A percentile compares a stretch with the other conserved stretches of the same genome.
phyloP scores from a whole-genome alignment of 176 grass and related monocot species.

The Musa schizocarpa region DNA sequence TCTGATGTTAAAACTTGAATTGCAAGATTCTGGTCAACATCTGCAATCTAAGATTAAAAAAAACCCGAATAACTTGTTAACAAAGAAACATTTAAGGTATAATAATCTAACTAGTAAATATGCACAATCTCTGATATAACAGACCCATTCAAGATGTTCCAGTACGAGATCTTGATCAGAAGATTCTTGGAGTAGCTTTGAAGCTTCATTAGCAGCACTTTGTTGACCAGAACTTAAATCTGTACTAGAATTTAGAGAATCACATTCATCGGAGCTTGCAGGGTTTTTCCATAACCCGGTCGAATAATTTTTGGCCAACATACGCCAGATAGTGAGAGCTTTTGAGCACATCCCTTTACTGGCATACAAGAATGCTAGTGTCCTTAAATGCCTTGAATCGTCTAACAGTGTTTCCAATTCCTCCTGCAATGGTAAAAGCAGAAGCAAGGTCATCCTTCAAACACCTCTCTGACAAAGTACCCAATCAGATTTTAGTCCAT shows the following conservation, averaged over 20 bases:
- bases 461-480: no score
- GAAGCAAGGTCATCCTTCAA: constrained; percentile 20
- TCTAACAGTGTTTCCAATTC: constrained; percentile 90
- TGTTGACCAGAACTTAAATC: constrained; percentile 37
- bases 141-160: constrained; percentile 96
- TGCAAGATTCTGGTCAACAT: constrained; percentile 76
- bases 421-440: constrained; percentile 52
- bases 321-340: constrained; percentile 71
- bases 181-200: constrained; percentile 69
- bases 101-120: background rate
- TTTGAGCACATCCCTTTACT: constrained; percentile 86
- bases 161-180: constrained; percentile 81
- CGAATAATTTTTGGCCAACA: constrained; percentile 76
- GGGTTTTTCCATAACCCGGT: constrained; percentile 60
- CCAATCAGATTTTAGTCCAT: no score
- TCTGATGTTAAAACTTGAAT: constrained; percentile 82
- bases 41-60: constrained; percentile 50
- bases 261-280: constrained; percentile 26
- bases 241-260: constrained; percentile 21
- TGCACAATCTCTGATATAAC: constrained; percentile 19
- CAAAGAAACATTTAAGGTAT: background rate
- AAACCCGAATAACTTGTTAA: background rate
- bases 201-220: constrained; percentile 73
- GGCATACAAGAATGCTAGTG: constrained; percentile 90
- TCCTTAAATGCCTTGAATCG: constrained; percentile 71